These are phyloP conservation scores for Candida andamanensis DNA, from an alignment of 805 yeast species.

Conservation along the genomic window DNA sequence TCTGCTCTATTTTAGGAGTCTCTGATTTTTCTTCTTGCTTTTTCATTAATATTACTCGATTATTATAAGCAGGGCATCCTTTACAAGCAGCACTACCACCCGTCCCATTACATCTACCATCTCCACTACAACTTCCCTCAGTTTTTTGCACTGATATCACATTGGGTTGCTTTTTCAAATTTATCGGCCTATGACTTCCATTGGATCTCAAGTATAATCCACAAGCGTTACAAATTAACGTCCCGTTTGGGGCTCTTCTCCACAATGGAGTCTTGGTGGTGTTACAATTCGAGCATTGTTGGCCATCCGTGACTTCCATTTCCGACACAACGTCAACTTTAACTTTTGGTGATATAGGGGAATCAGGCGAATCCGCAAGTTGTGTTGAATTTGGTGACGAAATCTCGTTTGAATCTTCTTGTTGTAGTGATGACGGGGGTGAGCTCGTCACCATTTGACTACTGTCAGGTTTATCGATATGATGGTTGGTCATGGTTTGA, in stretches of 20 bases:
- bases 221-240: conserved; percentile 55
- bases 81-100: conserved; percentile 78
- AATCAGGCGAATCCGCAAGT: too few relatives aligned
- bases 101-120: conserved; percentile 81
- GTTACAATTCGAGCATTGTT: conserved; percentile 51
- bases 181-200: conserved; percentile 60
- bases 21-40: conserved; percentile 6
- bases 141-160: conserved; percentile 38
- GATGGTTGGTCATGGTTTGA: too few relatives aligned
- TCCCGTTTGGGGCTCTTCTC: conserved; percentile 55
- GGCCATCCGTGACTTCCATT: conserved; percentile 21
- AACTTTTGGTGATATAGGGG: neutral
- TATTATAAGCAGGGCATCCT: conserved; percentile 81
- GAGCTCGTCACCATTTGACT: too few relatives aligned
- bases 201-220: conserved; percentile 57
- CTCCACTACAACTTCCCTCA: conserved; percentile 64
- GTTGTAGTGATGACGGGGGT: too few relatives aligned
- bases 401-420: too few relatives aligned
- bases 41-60: conserved; percentile 42
- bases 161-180: conserved; percentile 55
- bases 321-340: conserved; percentile 5
- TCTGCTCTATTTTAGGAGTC: neutral
- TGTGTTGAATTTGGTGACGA: too few relatives aligned
- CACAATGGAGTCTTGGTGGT: conserved; percentile 55
- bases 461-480: too few relatives aligned